Percentiles rank a stretch among this genome's conserved stretches.
phyloP scores from a whole-genome alignment of 2,329 filamentous ascomycete species.

The Neoscytalidium dimidiatum region DNA sequence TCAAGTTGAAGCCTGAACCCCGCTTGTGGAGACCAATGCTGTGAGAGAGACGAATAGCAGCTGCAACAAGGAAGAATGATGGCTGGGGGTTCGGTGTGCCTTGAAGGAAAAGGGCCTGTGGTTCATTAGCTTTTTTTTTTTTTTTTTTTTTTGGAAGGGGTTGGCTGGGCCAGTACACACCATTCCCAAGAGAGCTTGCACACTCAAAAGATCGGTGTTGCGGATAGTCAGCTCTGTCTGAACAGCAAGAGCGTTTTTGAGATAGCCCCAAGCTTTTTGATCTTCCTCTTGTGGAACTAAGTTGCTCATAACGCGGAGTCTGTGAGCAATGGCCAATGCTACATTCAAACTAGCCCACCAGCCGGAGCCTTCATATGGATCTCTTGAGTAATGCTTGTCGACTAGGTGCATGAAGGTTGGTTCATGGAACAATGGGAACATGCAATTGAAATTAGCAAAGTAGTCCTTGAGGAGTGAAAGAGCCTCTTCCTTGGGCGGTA shows the following conservation, averaged over 20 bases:
- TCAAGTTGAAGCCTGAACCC: constrained; percentile 89
- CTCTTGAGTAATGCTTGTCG: constrained; percentile 86
- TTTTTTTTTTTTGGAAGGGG: constrained; percentile 29
- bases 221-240: constrained; percentile 92
- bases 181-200: constrained; percentile 93
- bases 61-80: constrained; percentile 85
- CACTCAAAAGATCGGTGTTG: constrained; percentile 91
- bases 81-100: constrained; percentile 97
- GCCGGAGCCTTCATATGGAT: constrained; percentile 91
- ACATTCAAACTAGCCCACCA: constrained; percentile 99
- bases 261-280: constrained; percentile 88
- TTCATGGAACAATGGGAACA: constrained; percentile 96
- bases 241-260: constrained; percentile 96
- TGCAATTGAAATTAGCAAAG: constrained; percentile 98
- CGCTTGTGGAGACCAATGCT: constrained; percentile 95
- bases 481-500: constrained; percentile 86
- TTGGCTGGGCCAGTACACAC: constrained; percentile 38
- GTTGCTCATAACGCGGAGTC: constrained; percentile 93
- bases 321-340: constrained; percentile 87
- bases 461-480: constrained; percentile 87
- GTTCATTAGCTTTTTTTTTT: constrained; percentile 35
- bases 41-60: constrained; percentile 86
- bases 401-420: constrained; percentile 98
- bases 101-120: constrained; percentile 77
- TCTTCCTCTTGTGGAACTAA: constrained; percentile 88